Evolutionary conservation across 768 basidiomycete genomes (phyloP), one percentile per base, ranked within the genome.

Genomic region (Tylopilus cervinicoccineus): DNA sequence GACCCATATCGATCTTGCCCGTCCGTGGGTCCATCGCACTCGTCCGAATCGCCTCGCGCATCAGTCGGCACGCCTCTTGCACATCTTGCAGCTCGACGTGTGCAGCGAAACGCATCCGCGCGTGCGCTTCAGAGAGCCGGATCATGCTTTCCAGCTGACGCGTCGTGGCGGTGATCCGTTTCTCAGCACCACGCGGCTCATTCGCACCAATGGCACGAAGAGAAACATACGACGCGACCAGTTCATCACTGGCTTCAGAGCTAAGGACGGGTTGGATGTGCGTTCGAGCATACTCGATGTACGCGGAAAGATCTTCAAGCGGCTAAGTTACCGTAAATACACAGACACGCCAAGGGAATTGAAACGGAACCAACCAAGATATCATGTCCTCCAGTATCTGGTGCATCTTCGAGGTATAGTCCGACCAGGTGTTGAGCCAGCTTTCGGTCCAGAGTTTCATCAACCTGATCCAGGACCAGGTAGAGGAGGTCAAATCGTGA

Each of bases 111-210:
- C 93, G 81, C 96, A 98, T 97, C 27, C 94, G 79, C 5, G 96
- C 94, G 63, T 99, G 96, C 1, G 88, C 96, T 69, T 99, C 96
- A 0, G 88, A 86, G 23, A 99, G 81, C 6, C 94, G 87, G 60
- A 99, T 96, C 83, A 99, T 90, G 57, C 86, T 88, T 69, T 99
- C 96, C 14, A 99, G 81, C 67, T 99, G 95, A 41, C 96, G 82
- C 0, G 96, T 98, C 27, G 96, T 98, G 0, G 96, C 96, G 0
- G 96, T 99, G 67, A 99, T 99, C 12, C 95, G 84, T 63, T 90
- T 90, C 68, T 98, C 95, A 51, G 79, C 81, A 1, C 81, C 79
- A 16, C 92, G 84, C 2, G 92, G 85, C 64, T 98, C 95, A 46
- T 86, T 76, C 62, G 52, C 77, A 19, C 95, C 95, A 60, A 90